Evolutionary conservation across 345 rosid genomes (phyloP).

Genomic region (Laguncularia racemosa): DNA sequence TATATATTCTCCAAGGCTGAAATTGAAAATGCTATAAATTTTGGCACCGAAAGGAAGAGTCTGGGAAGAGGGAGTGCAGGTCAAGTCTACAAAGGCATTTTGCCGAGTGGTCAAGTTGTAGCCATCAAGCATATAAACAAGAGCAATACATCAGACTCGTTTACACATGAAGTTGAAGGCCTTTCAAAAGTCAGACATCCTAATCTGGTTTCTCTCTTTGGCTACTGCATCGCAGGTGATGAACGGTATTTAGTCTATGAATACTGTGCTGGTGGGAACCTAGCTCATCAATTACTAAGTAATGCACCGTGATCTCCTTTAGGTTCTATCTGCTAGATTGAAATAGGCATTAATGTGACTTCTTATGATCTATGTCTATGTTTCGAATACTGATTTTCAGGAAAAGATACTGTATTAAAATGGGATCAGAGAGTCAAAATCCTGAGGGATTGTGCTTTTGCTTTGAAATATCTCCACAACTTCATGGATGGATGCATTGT

Average conservation of each 20-base stretch:
- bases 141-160: constrained; percentile 31
- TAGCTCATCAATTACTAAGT: constrained; percentile 53
- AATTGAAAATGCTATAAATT: constrained; percentile 47
- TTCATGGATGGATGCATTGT: constrained; percentile 58
- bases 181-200: constrained; percentile 56
- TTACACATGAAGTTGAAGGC: constrained; percentile 46
- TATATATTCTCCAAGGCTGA: constrained; percentile 48
- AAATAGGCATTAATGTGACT: too few relatives aligned
- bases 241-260: constrained; percentile 60
- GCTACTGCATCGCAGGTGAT: constrained; percentile 42
- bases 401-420: constrained; percentile 32
- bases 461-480: constrained; percentile 50
- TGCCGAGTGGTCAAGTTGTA: constrained; percentile 56
- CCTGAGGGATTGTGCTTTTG: constrained; percentile 47
- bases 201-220: constrained; percentile 52
- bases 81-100: constrained; percentile 43
- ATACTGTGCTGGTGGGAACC: constrained; percentile 47
- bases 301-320: constrained; percentile 3
- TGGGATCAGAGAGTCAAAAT: constrained; percentile 61
- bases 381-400: constrained; percentile 12
- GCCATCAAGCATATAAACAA: constrained; percentile 47
- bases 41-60: constrained; percentile 16
- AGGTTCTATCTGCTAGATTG: background rate
- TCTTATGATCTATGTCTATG: background rate
- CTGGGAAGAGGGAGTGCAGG: constrained; percentile 59